Evolutionary conservation across 352 stramenopile genomes (phyloP), one percentile per base, ranked within the genome.

Genomic region (Phytophthora macrochlamydospora): DNA sequence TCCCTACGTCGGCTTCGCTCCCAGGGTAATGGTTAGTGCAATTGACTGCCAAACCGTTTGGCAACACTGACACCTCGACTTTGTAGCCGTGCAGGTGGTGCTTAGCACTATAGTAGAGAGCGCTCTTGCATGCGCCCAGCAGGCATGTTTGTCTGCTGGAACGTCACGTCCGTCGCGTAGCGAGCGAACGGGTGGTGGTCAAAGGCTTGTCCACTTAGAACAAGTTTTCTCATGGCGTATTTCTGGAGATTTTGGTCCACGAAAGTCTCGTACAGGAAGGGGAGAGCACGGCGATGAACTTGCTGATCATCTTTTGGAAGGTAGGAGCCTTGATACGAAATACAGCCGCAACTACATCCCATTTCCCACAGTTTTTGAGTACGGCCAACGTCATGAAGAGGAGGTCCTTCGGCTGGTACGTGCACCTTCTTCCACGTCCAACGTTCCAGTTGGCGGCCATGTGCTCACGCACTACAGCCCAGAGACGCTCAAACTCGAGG

Each of bases 161-260:
- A 75, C 2, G 51, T 70, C 2, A 64, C 60, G 42, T 62, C 56
- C 0, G 60, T 64, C 1, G 67, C 67, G n/a, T 70, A 75, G 9
- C 51, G 56, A 14, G 43, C 56, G 2, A 11, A 51, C n/a, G 61
- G 51, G 29, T 56, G 46, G 44, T 64, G 54, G 2, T 2, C 3
- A 13, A 70, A 75, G 7, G 38, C 13, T 6, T 63, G n/a, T 4
- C 56, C 57, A 40, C 53, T 28, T 1, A 60, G 30, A 3, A 60
- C 43, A 7, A 52, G 12, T 13, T 51, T 60, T 13, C 43, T 51
- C 43, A 60, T 60, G 6, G 51, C 7, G 18, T 28, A 48, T 35
- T 48, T 57, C 14, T 33, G 2, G 3, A 48, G 28, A 2, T 14
- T 12, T 2, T 14, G 13, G 14, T 5, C 24, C 2, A 53, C 54